A percentile compares a stretch with the other conserved stretches of the same genome.
phyloP scores from a whole-genome alignment of 176 grass and related monocot species.

The Echinochloa phyllopogon region DNA sequence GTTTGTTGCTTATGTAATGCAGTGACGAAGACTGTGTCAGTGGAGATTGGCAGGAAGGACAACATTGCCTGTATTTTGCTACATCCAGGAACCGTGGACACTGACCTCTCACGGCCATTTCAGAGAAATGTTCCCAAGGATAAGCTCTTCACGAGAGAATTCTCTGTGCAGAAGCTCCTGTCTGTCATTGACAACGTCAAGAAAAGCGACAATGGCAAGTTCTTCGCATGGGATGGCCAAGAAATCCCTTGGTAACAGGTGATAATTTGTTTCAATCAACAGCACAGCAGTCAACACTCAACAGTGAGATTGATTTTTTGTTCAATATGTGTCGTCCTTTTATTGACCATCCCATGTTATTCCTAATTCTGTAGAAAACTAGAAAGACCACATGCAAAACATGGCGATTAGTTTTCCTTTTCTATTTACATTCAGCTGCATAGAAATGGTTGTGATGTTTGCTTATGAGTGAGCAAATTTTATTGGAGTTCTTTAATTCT shows the following conservation, averaged over 20 bases:
- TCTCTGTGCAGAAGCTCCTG: slow-evolving; percentile 75
- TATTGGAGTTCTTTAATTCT: not conserved
- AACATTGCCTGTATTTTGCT: slow-evolving; percentile 80
- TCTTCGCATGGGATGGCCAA: slow-evolving; percentile 89
- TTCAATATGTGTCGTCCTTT: not conserved
- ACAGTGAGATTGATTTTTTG: not conserved
- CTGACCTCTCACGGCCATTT: slow-evolving; percentile 83
- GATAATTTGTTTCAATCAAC: not conserved
- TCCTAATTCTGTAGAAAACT: too few relatives aligned
- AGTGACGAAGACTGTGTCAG: slow-evolving; percentile 89
- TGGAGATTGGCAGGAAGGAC: slow-evolving; percentile 73
- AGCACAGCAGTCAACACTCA: not conserved
- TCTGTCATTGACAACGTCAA: slow-evolving; percentile 66
- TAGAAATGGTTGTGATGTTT: not conserved
- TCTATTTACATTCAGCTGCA: not conserved
- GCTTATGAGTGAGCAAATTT: not conserved
- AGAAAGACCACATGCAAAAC: not conserved
- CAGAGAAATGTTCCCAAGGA: slow-evolving; percentile 73
- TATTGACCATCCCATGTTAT: too few relatives aligned
- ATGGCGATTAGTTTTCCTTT: not conserved
- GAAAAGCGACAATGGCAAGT: slow-evolving; percentile 79
- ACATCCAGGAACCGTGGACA: slow-evolving; percentile 92
- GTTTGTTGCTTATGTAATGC: slow-evolving; percentile 30
- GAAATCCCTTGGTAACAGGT: slow-evolving; percentile 75
- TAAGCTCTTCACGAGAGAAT: slow-evolving; percentile 80